phyloP scores from a whole-genome alignment of 208 protist species.

The Leishmania braziliensis region DNA sequence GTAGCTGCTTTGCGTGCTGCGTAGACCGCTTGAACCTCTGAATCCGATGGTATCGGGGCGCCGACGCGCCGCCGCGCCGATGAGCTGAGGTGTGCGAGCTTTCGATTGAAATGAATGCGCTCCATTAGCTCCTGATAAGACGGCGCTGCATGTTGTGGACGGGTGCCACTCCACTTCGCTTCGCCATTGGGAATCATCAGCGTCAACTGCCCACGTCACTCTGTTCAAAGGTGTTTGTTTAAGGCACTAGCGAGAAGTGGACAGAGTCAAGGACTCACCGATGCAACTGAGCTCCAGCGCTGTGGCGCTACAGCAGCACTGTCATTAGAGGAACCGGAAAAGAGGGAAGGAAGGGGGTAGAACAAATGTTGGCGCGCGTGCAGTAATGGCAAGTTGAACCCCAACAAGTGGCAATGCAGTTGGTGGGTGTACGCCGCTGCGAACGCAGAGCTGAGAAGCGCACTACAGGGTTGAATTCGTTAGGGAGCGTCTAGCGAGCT shows the following conservation, averaged over 20 bases:
- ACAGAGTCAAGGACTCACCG: neutral
- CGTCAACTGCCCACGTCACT: neutral
- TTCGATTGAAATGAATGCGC: constrained; percentile 6
- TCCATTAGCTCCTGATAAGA: constrained; percentile 7
- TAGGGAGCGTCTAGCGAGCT: no score
- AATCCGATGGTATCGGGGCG: neutral
- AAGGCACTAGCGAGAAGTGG: neutral
- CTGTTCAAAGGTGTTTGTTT: neutral
- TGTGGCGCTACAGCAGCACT: neutral
- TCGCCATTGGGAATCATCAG: neutral
- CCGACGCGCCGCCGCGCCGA: constrained; percentile 13
- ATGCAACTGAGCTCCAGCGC: neutral
- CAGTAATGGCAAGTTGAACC: neutral
- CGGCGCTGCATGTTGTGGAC: neutral
- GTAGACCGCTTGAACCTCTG: constrained; percentile 12
- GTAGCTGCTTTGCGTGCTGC: neutral
- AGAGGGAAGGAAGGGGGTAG: neutral
- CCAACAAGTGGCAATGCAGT: neutral
- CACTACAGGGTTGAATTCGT: neutral
- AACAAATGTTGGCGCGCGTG: neutral
- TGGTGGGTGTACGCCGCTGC: neutral
- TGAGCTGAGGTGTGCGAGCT: neutral
- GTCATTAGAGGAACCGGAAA: neutral
- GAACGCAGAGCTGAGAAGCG: neutral
- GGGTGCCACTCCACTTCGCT: neutral